Base-by-base conservation (phyloP, 148 eudicot species). In the Chenopodium quinoa region DNA sequence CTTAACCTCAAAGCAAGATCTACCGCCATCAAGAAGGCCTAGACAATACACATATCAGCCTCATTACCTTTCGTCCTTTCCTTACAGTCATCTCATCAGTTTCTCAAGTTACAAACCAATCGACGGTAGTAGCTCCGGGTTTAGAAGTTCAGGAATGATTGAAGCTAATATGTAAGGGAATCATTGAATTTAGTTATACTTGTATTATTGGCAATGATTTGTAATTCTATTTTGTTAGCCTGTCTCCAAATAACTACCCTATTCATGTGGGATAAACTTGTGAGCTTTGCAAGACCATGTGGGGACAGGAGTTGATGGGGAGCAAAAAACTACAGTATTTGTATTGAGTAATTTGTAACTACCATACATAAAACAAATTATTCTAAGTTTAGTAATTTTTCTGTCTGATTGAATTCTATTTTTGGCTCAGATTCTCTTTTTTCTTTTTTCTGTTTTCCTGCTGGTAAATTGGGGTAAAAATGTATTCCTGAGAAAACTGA, bases 1-100 rank as follows among this genome's bases (percentile, higher is more conserved):
- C 86, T 89, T 46, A 90, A 90, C 77, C 85, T 90, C 78, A 89
- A 86, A 47, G 93, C 90, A 47, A 87, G 88, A 81, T 88, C 93
- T 31, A 52, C 73, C 19, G 63, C 83, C 72, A 70, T 82, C 37
- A 90, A 90, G 84, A 83, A 79, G 84, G 90, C 84, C 65, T 88
- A 84, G 78, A 54, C 31, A 58, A 37, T 48, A 44, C 25, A 44
- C 44, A 40, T 0, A 40, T 40, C 44, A 40, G 44, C 1, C 44
- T 40, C 8, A 4, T 40, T 40, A 40, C 44, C 44, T 40, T 40
- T 40, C 44, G 7, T 6, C 44, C 44, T 62, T 62, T n/a, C 7
- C 25, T 9, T n/a, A 62, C 9, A 20, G 25, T 22, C 66, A n/a
- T 62, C 66, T 22, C 66, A 62, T 62, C 66, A 62, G 23, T 62